Conservation (phyloP, 176 grass and related monocot genomes). For the Thalia dealbata region DNA sequence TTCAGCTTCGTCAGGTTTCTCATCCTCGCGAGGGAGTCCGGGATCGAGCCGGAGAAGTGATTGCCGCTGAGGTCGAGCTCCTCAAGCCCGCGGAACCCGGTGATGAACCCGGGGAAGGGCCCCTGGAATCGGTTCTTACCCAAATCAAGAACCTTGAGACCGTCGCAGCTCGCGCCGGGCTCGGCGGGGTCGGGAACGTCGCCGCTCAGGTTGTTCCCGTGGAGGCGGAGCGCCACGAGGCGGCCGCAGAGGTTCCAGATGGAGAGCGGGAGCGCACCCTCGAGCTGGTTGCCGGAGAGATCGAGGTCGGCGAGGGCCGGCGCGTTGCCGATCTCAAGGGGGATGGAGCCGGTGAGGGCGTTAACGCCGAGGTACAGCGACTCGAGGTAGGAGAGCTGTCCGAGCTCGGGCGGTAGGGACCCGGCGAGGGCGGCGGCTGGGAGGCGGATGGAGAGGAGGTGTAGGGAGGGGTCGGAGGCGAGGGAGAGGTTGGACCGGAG, state of each 20-base stretch:
- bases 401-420: slow-evolving; percentile 41
- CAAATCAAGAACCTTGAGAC: slow-evolving; percentile 48
- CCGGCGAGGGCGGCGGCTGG: slow-evolving; percentile 55
- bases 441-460: slow-evolving; percentile 60
- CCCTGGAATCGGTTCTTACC: slow-evolving; percentile 50
- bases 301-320: slow-evolving; percentile 52
- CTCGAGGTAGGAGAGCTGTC: slow-evolving; percentile 42
- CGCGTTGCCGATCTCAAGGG: slow-evolving; percentile 71
- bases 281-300: slow-evolving; percentile 44
- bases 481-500: slow-evolving; percentile 50
- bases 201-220: slow-evolving; percentile 43
- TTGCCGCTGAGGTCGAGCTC: slow-evolving; percentile 61
- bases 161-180: slow-evolving; percentile 41
- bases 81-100: slow-evolving; percentile 39
- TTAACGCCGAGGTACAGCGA: slow-evolving; percentile 58
- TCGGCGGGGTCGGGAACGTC: slow-evolving; percentile 45
- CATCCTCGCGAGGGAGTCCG: slow-evolving; percentile 33
- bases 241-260: slow-evolving; percentile 72
- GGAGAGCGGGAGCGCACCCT: slow-evolving; percentile 38
- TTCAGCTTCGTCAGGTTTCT: slow-evolving; percentile 42
- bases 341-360: slow-evolving; percentile 33
- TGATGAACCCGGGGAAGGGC: slow-evolving; percentile 48
- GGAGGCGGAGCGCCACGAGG: slow-evolving; percentile 39
- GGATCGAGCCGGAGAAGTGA: slow-evolving; percentile 39
- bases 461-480: slow-evolving; percentile 26